Percentiles rank a stretch among this genome's conserved stretches.
Evolutionary conservation across 139 green algal species (phyloP).

Genomic region (Picochlorum sp.): DNA sequence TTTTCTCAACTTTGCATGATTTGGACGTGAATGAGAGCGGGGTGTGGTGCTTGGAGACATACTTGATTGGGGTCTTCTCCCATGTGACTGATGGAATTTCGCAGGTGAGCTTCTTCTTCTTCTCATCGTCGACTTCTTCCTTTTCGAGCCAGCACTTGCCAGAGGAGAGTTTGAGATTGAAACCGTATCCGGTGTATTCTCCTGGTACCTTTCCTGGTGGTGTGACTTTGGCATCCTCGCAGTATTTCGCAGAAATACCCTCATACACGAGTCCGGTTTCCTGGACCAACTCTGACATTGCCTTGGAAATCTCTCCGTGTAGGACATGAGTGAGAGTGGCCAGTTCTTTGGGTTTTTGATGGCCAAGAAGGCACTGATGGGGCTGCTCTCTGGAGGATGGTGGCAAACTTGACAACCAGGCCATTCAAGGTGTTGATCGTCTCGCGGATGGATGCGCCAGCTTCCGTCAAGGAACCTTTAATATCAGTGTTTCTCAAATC

Average conservation of each 20-base stretch:
- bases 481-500: neutral
- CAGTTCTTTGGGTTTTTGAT: conserved; percentile 1
- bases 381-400: neutral
- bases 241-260: conserved; percentile 10
- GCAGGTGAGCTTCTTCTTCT: conserved; percentile 16
- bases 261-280: neutral
- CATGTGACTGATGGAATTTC: conserved; percentile 14
- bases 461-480: neutral
- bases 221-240: neutral
- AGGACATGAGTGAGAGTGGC: neutral
- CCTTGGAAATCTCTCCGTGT: neutral
- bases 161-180: neutral
- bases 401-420: neutral
- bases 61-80: conserved; percentile 11
- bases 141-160: neutral
- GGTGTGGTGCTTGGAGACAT: conserved; percentile 14
- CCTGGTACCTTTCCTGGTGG: conserved; percentile 15
- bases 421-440: neutral
- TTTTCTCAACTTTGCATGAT: conserved; percentile 26
- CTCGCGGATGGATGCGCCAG: neutral
- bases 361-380: neutral
- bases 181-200: neutral
- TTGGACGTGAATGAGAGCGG: conserved; percentile 16
- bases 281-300: neutral
- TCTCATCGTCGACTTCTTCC: neutral